Conservation (phyloP, 1,284 basidiomycete species). For the Phlebopus sp. region DNA sequence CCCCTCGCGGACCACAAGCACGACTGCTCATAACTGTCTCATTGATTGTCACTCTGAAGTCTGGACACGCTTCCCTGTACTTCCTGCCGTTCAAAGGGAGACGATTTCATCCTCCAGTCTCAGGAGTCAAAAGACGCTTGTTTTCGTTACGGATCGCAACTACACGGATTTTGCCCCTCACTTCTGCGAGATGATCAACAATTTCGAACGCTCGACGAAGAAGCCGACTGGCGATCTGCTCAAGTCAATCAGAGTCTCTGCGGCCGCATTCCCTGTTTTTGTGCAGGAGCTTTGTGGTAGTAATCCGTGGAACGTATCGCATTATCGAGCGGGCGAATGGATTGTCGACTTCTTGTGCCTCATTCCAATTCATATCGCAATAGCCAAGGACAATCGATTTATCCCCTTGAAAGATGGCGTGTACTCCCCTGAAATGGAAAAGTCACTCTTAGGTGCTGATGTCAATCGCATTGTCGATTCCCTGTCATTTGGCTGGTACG, state of each 20-base stretch:
- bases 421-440: conserved; percentile 47
- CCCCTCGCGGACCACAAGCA: conserved; percentile 18
- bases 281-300: conserved; percentile 19
- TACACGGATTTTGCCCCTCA: conserved; percentile 38
- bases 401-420: conserved; percentile 60
- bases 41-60: conserved; percentile 59
- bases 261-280: conserved; percentile 22
- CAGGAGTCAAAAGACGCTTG: conserved; percentile 32
- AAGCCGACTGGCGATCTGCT: conserved; percentile 41
- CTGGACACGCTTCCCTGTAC: conserved; percentile 62
- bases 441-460: conserved; percentile 53
- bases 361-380: conserved; percentile 61
- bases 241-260: conserved; percentile 30
- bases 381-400: conserved; percentile 57
- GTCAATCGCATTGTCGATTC: conserved; percentile 55
- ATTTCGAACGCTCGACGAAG: conserved; percentile 46
- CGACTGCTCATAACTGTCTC: conserved; percentile 43
- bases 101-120: conserved; percentile 38
- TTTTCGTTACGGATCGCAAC: conserved; percentile 44
- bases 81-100: conserved; percentile 50
- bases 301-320: conserved; percentile 32
- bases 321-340: conserved; percentile 57
- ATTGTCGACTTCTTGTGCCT: conserved; percentile 58
- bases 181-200: conserved; percentile 43
- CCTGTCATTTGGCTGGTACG: conserved; percentile 64